phyloP scores from a whole-genome alignment of 352 stramenopile genomes.

The Globisporangium apiculatum region DNA sequence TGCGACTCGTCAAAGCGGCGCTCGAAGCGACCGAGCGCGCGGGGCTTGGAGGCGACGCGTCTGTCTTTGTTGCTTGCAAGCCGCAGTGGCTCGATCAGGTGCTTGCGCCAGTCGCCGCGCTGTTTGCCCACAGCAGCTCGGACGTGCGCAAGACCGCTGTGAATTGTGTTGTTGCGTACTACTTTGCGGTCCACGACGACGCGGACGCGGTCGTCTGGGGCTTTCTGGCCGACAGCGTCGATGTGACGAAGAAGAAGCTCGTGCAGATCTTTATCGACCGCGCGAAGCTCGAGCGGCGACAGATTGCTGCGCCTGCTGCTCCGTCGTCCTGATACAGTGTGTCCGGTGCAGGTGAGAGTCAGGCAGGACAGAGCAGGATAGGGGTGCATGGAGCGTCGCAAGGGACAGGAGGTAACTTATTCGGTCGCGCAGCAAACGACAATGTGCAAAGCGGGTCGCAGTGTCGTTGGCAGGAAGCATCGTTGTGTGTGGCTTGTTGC shows the following conservation, averaged over 20 bases:
- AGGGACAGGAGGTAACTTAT: no score
- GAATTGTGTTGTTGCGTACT: constrained; percentile 55
- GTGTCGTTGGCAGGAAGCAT: no score
- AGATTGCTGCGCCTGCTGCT: background rate
- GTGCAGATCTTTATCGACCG: constrained; percentile 77
- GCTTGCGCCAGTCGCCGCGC: constrained; percentile 23
- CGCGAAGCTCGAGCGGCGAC: constrained; percentile 30
- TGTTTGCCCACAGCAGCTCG: constrained; percentile 42
- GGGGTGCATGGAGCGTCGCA: no score
- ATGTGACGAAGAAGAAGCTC: constrained; percentile 43
- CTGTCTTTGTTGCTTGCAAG: constrained; percentile 20
- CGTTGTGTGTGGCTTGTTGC: no score
- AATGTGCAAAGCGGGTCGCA: no score
- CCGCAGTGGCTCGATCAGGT: constrained; percentile 24
- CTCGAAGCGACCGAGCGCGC: constrained; percentile 29
- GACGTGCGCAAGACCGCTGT: constrained; percentile 65
- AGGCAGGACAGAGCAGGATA: background rate
- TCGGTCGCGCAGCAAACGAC: no score
- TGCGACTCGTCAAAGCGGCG: constrained; percentile 39
- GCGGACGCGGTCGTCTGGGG: constrained; percentile 21
- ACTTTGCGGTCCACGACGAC: constrained; percentile 53
- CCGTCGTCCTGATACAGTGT: constrained; percentile 3
- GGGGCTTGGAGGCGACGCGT: background rate
- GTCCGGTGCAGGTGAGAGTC: background rate
- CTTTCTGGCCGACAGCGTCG: constrained; percentile 40